Conservation (phyloP, 768 basidiomycete genomes). For the Leccinum olivaceopallidum region DNA sequence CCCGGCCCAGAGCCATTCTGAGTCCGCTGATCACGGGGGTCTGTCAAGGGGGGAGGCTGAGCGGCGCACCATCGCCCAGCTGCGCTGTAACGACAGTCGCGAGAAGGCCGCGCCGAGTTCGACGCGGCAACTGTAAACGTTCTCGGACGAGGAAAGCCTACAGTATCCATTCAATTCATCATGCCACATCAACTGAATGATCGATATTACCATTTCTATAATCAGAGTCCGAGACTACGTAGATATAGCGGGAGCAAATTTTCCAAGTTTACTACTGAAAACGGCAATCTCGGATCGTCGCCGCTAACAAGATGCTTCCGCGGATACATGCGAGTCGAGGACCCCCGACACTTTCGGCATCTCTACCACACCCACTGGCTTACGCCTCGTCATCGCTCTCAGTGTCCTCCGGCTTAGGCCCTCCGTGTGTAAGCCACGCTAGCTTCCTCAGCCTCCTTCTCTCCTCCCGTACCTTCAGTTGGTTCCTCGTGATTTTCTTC, state of each 20-base stretch:
- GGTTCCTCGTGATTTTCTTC: constrained; percentile 90
- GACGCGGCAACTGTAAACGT: not conserved
- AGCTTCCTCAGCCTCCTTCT: constrained; percentile 77
- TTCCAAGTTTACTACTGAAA: constrained; percentile 17
- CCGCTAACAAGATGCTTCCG: constrained; percentile 23
- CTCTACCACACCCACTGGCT: not conserved
- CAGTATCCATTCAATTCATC: not conserved
- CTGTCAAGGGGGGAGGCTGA: constrained; percentile 9
- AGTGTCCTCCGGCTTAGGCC: constrained; percentile 80
- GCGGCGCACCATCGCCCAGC: constrained; percentile 17
- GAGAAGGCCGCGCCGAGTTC: constrained; percentile 7
- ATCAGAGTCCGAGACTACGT: constrained; percentile 3
- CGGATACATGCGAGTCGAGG: constrained; percentile 16
- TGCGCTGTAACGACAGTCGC: constrained; percentile 18
- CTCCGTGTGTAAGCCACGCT: constrained; percentile 81
- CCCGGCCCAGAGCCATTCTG: not conserved
- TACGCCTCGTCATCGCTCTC: constrained; percentile 54
- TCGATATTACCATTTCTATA: not conserved
- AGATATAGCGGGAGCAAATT: constrained; percentile 3
- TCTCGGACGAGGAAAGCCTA: not conserved
- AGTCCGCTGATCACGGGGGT: constrained; percentile 21
- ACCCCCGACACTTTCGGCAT: constrained; percentile 24
- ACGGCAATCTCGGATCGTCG: constrained; percentile 35
- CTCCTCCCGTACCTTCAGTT: constrained; percentile 87
- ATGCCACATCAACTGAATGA: not conserved